Conservation (phyloP, 805 yeast species). For the Saccharomycopsis guyanensis region DNA sequence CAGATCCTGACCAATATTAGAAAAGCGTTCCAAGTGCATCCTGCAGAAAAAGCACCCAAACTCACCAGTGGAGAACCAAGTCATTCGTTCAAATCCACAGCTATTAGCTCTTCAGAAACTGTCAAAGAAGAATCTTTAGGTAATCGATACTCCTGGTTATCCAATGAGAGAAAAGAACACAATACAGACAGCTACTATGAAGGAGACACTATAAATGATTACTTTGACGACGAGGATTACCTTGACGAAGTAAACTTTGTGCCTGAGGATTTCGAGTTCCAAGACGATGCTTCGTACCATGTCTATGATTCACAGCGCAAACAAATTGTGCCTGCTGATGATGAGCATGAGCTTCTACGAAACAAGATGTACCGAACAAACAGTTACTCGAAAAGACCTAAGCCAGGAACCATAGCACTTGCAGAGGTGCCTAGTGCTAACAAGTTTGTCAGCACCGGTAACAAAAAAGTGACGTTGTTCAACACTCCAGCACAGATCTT, state of each 20-base stretch:
- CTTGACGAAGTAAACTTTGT: slow-evolving; percentile 31
- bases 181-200: slow-evolving; percentile 11
- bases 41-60: too few species aligned
- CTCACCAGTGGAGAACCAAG: too few species aligned
- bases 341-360: background rate
- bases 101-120: background rate
- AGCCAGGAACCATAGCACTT: slow-evolving; percentile 6
- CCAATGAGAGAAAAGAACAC: background rate
- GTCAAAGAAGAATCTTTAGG: background rate
- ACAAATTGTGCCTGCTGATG: background rate
- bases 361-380: slow-evolving; percentile 18
- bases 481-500: background rate
- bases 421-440: background rate
- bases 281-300: slow-evolving; percentile 15
- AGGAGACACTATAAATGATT: slow-evolving; percentile 12
- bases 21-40: too few species aligned
- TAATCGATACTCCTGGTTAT: background rate
- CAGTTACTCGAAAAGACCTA: slow-evolving; percentile 19
- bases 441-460: background rate
- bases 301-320: slow-evolving; percentile 7
- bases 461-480: slow-evolving; percentile 16
- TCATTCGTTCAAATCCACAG: too few species aligned
- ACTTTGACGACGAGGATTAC: slow-evolving; percentile 21
- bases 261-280: slow-evolving; percentile 32
- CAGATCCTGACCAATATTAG: too few species aligned